Conservation (phyloP, 2,329 filamentous ascomycete genomes). For the Penicillium sp. region DNA sequence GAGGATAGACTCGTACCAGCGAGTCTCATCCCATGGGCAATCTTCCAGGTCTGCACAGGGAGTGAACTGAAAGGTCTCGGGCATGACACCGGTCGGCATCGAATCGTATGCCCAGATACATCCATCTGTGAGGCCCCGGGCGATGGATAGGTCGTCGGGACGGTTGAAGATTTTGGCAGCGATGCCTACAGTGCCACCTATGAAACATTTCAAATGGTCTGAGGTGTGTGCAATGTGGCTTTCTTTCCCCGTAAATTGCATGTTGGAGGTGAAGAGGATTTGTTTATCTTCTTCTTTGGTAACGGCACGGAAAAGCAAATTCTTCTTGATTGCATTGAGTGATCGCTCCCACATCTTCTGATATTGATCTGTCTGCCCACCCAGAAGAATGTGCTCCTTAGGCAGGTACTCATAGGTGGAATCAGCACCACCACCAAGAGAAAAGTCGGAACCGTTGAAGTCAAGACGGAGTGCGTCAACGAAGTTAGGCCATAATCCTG, state of each 20-base stretch:
- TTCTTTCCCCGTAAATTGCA: conserved; percentile 17
- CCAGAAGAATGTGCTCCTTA: conserved; percentile 50
- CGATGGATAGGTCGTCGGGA: conserved; percentile 56
- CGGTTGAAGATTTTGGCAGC: conserved; percentile 59
- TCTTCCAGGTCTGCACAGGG: conserved; percentile 46
- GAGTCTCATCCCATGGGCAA: conserved; percentile 57
- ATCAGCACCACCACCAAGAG: conserved; percentile 49
- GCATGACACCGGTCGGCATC: conserved; percentile 62
- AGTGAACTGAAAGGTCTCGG: conserved; percentile 57
- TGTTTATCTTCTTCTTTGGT: conserved; percentile 37
- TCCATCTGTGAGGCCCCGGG: conserved; percentile 58
- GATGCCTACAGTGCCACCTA: conserved; percentile 62
- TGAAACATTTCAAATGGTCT: conserved; percentile 62
- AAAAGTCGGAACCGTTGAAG: conserved; percentile 38
- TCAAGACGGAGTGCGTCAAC: conserved; percentile 58
- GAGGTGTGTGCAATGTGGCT: conserved; percentile 39
- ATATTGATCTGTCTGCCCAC: conserved; percentile 44
- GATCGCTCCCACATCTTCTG: conserved; percentile 45
- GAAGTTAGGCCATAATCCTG: conserved; percentile 77
- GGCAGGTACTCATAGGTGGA: conserved; percentile 54
- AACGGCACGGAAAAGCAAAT: conserved; percentile 49
- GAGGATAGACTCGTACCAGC: conserved; percentile 34
- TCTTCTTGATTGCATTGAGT: conserved; percentile 40
- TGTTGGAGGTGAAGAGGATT: conserved; percentile 43
- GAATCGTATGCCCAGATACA: conserved; percentile 64